Evolutionary conservation across 352 stramenopile species (phyloP).

Genomic region (Phytophthora ohioensis): DNA sequence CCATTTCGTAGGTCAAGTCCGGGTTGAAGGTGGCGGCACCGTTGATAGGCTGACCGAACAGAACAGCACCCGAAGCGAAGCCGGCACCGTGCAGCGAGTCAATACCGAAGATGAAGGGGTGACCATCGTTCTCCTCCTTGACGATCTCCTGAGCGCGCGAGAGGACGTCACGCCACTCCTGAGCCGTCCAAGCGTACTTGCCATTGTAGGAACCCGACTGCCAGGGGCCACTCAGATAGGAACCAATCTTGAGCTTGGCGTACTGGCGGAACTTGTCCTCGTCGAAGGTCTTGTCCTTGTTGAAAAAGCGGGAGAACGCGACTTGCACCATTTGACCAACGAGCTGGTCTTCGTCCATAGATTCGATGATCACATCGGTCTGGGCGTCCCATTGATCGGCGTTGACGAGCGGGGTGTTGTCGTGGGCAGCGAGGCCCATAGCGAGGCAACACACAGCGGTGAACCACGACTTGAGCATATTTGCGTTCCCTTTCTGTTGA

Average conservation of each 20-base stretch:
- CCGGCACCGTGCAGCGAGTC: constrained; percentile 91
- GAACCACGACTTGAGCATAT: constrained; percentile 47
- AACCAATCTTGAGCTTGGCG: constrained; percentile 84
- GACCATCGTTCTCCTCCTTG: constrained; percentile 61
- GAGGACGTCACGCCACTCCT: constrained; percentile 77
- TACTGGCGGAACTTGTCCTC: constrained; percentile 67
- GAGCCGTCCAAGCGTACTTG: constrained; percentile 57
- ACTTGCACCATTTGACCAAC: constrained; percentile 93
- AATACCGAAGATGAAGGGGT: constrained; percentile 88
- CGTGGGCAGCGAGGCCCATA: constrained; percentile 22
- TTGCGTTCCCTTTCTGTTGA: constrained; percentile 13
- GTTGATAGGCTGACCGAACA: constrained; percentile 92
- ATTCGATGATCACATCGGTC: constrained; percentile 42
- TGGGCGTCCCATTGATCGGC: constrained; percentile 42
- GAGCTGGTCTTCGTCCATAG: constrained; percentile 42
- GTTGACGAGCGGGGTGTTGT: constrained; percentile 4
- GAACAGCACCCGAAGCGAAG: constrained; percentile 78
- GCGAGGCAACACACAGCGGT: constrained; percentile 29
- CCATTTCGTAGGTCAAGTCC: constrained; percentile 67
- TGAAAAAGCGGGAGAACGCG: constrained; percentile 76
- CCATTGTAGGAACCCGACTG: constrained; percentile 29
- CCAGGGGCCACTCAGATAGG: constrained; percentile 83
- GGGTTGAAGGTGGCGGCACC: constrained; percentile 89
- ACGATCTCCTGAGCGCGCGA: constrained; percentile 78
- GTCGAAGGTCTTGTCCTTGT: constrained; percentile 62